Percentiles rank a stretch among this genome's conserved stretches.
Conservation (phyloP, 805 yeast species). For the Candida hungchunana region DNA sequence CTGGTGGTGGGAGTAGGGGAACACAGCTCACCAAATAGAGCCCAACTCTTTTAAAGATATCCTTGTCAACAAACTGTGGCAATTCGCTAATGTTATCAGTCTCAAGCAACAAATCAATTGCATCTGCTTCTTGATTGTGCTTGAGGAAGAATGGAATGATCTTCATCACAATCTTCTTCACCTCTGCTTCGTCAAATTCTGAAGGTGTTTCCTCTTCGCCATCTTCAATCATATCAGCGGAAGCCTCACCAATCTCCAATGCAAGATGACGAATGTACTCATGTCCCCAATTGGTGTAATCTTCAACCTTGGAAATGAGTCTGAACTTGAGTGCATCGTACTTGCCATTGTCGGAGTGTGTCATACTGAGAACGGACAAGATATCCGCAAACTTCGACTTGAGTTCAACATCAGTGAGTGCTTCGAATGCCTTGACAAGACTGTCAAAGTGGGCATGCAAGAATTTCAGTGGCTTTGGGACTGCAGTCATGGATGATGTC, state of each 20-base stretch:
- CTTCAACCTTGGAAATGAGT: constrained; percentile 51
- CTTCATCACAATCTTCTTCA: constrained; percentile 64
- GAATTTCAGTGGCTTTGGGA: constrained; percentile 96
- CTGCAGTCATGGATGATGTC: constrained; percentile 98
- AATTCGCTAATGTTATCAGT: constrained; percentile 82
- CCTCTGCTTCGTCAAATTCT: constrained; percentile 33
- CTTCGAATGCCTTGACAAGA: constrained; percentile 60
- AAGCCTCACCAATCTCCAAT: constrained; percentile 87
- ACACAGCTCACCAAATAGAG: constrained; percentile 94
- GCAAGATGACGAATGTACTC: constrained; percentile 96
- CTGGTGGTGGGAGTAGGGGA: constrained; percentile 94
- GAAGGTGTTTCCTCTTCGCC: constrained; percentile 10
- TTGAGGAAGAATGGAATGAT: constrained; percentile 86
- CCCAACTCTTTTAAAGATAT: constrained; percentile 85
- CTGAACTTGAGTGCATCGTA: constrained; percentile 80
- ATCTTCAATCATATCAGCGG: constrained; percentile 47
- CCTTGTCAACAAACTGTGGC: constrained; percentile 78
- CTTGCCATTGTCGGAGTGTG: constrained; percentile 77
- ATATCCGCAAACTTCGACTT: constrained; percentile 74
- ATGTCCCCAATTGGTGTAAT: constrained; percentile 92
- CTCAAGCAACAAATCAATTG: constrained; percentile 88
- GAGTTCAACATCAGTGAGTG: constrained; percentile 53
- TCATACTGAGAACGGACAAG: constrained; percentile 91
- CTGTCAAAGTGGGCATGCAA: constrained; percentile 79
- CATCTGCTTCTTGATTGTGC: constrained; percentile 98